phyloP scores from a whole-genome alignment of 1,139 yeast species.

The Eremothecium cymbalariae region DNA sequence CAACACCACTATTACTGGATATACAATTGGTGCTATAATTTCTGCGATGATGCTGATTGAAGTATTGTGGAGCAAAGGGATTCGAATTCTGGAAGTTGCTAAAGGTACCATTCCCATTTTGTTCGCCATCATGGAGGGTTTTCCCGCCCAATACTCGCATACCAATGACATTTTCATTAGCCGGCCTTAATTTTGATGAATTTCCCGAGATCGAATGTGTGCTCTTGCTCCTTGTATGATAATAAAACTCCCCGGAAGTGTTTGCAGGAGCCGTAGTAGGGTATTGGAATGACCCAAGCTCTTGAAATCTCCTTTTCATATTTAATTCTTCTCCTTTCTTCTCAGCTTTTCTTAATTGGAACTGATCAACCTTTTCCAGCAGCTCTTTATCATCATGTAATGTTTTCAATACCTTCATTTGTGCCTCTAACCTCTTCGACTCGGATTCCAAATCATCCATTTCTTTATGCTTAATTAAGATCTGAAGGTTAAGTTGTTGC shows the following conservation, averaged over 20 bases:
- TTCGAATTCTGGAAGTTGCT: slow-evolving; percentile 6
- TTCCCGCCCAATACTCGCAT: slow-evolving; percentile 16
- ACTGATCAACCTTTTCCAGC: slow-evolving; percentile 23
- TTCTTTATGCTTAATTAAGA: slow-evolving; percentile 62
- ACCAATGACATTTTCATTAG: slow-evolving; percentile 17
- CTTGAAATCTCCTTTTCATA: slow-evolving; percentile 8
- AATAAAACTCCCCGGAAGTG: slow-evolving; percentile 10
- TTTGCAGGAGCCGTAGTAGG: slow-evolving; percentile 7
- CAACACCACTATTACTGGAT: slow-evolving; percentile 30
- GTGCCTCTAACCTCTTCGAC: slow-evolving; percentile 56
- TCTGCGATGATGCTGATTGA: slow-evolving; percentile 31
- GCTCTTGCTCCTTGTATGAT: slow-evolving; percentile 31
- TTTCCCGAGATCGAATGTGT: slow-evolving; percentile 18
- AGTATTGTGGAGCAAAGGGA: slow-evolving; percentile 20
- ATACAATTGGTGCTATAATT: slow-evolving; percentile 33
- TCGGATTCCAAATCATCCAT: slow-evolving; percentile 51
- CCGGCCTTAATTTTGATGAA: slow-evolving; percentile 19
- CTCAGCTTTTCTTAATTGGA: slow-evolving; percentile 14
- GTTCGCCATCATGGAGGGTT: slow-evolving; percentile 6
- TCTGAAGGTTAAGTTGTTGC: slow-evolving; percentile 55
- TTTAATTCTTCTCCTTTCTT: slow-evolving; percentile 15
- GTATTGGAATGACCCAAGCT: slow-evolving; percentile 15
- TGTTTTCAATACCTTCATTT: slow-evolving; percentile 45
- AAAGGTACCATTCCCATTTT: neutral
- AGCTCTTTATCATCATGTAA: slow-evolving; percentile 42